Evolutionary conservation across 148 eudicot genomes (phyloP).

Genomic region (Chenopodium quinoa): DNA sequence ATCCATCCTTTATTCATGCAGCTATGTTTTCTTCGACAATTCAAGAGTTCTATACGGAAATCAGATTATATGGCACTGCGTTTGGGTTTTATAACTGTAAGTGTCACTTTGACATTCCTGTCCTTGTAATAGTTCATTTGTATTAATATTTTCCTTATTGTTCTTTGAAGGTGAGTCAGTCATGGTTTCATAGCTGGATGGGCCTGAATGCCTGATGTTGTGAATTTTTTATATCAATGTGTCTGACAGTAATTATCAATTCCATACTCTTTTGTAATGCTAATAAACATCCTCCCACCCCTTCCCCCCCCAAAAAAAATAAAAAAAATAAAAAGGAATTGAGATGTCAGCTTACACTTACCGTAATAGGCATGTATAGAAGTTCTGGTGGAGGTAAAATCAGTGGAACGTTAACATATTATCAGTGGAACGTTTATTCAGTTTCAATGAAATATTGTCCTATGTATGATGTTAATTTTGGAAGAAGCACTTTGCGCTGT

Average conservation of each 20-base stretch:
- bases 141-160: no score
- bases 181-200: not conserved
- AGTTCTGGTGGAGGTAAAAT: no score
- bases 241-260: not conserved
- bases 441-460: no score
- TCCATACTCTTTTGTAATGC: not conserved
- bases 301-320: no score
- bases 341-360: not conserved
- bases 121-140: no score
- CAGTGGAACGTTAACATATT: no score
- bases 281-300: no score
- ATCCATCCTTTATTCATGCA: conserved; percentile 34
- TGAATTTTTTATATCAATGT: not conserved
- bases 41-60: conserved; percentile 75
- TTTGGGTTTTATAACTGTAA: conserved; percentile 88
- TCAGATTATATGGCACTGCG: conserved; percentile 91
- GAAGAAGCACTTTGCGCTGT: not conserved
- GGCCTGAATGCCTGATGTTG: not conserved
- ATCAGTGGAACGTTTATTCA: no score
- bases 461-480: not conserved
- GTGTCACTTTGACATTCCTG: conserved; percentile 35
- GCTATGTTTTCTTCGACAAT: conserved; percentile 92
- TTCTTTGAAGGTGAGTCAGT: not conserved
- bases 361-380: not conserved
- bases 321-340: not conserved